A percentile compares a stretch with the other conserved stretches of the same genome.
These are phyloP conservation scores for Plantago ovata DNA, from an alignment of 257 asterid genomes.

Conservation along the genomic window DNA sequence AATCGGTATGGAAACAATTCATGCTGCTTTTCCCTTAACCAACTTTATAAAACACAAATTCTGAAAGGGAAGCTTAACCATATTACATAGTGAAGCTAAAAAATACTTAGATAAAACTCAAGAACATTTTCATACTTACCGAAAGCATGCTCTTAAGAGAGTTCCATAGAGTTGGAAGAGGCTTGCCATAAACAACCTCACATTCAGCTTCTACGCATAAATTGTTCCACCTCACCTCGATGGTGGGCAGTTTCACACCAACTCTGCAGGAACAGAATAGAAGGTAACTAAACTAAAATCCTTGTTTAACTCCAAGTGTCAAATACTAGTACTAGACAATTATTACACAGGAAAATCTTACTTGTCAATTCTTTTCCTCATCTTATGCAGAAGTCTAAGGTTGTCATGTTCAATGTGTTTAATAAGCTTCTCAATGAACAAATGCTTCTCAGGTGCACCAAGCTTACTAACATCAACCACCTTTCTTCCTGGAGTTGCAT, in stretches of 20 bases:
- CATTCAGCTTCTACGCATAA: conserved; percentile 47
- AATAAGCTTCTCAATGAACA: conserved; percentile 44
- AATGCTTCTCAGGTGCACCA: conserved; percentile 32
- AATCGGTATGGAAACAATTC: not conserved
- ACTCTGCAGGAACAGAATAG: conserved; percentile 26
- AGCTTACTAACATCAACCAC: conserved; percentile 46
- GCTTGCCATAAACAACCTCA: conserved; percentile 52
- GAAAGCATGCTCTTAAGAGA: conserved; percentile 31
- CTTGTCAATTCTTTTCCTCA: conserved; percentile 46
- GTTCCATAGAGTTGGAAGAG: conserved; percentile 56
- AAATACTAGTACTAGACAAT: not conserved
- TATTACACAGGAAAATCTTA: conserved; percentile 16
- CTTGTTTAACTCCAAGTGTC: not conserved
- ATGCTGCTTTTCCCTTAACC: not conserved
- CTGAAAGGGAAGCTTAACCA: not conserved
- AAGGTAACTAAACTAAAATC: not conserved
- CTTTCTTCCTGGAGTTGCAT: conserved; percentile 24
- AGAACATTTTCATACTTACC: conserved; percentile 20
- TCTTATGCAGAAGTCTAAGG: conserved; percentile 36
- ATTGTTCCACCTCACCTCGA: conserved; percentile 40
- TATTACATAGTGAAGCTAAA: not conserved
- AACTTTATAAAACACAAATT: not conserved
- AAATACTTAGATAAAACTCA: not conserved
- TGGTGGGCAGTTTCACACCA: conserved; percentile 38
- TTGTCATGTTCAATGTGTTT: conserved; percentile 48